Conservation (phyloP, 495 filamentous ascomycete species). For the Tuber umbilicatum region DNA sequence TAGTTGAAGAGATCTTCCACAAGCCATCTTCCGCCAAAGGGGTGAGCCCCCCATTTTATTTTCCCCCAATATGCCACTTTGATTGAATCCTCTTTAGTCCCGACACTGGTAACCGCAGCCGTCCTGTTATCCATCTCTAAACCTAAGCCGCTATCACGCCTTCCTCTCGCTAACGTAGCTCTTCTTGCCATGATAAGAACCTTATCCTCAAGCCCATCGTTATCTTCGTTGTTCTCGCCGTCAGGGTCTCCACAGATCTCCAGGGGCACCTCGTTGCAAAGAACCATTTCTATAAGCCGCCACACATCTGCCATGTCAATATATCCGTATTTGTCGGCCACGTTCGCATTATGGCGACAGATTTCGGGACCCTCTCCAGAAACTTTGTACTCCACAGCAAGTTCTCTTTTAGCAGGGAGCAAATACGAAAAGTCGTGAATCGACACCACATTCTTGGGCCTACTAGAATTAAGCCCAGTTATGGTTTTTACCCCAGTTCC, state of each 20-base stretch:
- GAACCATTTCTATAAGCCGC: slow-evolving; percentile 68
- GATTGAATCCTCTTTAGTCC: neutral
- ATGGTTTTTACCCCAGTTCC: slow-evolving; percentile 38
- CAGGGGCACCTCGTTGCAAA: slow-evolving; percentile 67
- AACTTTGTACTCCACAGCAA: slow-evolving; percentile 75
- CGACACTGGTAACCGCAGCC: slow-evolving; percentile 2
- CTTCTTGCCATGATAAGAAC: slow-evolving; percentile 59
- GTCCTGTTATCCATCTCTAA: slow-evolving; percentile 40
- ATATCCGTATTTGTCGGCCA: slow-evolving; percentile 67
- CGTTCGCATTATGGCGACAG: slow-evolving; percentile 71
- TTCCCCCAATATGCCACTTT: slow-evolving; percentile 48
- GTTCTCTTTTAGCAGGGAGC: slow-evolving; percentile 65
- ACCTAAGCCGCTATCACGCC: slow-evolving; percentile 50
- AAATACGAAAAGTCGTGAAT: slow-evolving; percentile 62
- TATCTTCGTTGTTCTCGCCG: neutral
- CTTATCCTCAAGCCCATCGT: slow-evolving; percentile 46
- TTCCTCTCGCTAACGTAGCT: slow-evolving; percentile 40
- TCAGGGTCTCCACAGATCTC: slow-evolving; percentile 52
- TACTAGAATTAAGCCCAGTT: slow-evolving; percentile 21
- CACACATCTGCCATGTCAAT: slow-evolving; percentile 75
- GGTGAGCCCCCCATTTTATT: slow-evolving; percentile 80
- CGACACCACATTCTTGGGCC: slow-evolving; percentile 55
- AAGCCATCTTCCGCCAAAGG: slow-evolving; percentile 66
- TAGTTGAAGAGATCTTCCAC: slow-evolving; percentile 64
- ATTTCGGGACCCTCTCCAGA: slow-evolving; percentile 72